Evolutionary conservation across 2,329 filamentous ascomycete species (phyloP), one percentile per base, ranked within the genome.

Genomic region (Stemphylium beticola): DNA sequence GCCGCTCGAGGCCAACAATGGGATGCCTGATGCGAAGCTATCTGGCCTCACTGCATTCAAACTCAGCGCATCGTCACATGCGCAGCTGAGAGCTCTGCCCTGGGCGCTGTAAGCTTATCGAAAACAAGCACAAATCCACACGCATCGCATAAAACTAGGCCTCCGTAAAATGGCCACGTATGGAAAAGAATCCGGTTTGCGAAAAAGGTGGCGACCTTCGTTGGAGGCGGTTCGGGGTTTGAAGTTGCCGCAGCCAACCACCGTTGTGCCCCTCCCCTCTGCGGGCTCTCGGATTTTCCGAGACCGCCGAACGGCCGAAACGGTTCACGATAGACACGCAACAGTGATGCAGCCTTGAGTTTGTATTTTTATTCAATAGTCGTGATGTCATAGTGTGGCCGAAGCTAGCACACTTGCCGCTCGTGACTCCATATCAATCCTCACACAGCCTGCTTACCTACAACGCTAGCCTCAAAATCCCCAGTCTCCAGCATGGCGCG

Each of bases 401-500:
- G 18, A 17, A 11, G 20, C 15, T 32, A 18, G 20, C 12, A 26
- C 5, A 37, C 9, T 22, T 38, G 24, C 24, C 7, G 24, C 8
- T 6, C 11, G 29, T 49, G 46, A 49, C 29, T 39, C 36, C 24
- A 31, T 12, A 33, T 8, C 17, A 39, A 24, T 22, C 18, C 34
- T 15, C 34, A 37, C 34, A 37, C 34, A 15, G 3, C n/a, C 6
- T 37, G n/a, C 17, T 3, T 3, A 15, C 24, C 20, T 18, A 17
- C 11, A 53, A 5, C 4, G 18, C 24, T 31, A 51, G 14, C n/a
- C 22, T 8, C 6, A 4, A 12, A 10, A 12, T 9, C 26, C 10
- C 11, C 8, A 7, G 26, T n/a, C n/a, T 18, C 12, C 11, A 37
- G n/a, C 10, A 81, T 81, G 78, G 77, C 72, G 38, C 75, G 78